Evolutionary conservation across 805 yeast species (phyloP), one percentile per base, ranked within the genome.

Genomic region (Lachancea thermotolerans): DNA sequence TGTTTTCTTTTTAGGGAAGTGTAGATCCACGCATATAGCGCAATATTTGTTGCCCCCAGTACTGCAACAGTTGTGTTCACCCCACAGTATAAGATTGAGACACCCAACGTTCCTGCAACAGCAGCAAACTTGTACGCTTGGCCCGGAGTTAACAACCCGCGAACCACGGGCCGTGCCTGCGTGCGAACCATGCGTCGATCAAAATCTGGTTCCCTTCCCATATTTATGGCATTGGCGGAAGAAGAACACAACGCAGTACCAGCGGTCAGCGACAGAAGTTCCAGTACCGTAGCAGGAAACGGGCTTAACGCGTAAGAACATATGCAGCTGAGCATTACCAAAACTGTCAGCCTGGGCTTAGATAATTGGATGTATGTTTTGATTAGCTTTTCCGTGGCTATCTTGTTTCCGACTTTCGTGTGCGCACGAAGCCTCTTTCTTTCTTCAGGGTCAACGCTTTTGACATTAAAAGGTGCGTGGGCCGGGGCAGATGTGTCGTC

Each of bases 231-330:
- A 66, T 93, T 93, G 2, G 99, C 99, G 2, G 96, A 81, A 10
- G 95, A 95, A 0, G 96, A 88, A 52, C 93, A 78, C 30, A 93
- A 67, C 1, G 91, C 78, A 0, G 97, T 93, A 12, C 99, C 99
- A 0, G 74, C 64, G 0, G 96, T 86, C 29, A 93, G 70, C 53
- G 80, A 79, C 29, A 85, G 56, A 40, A 93, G 73, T 50, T 86
- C 82, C 6, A 78, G 69, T 2, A 91, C 63, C 0, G 93, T 78
- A 0, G 89, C 87, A 10, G 90, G 78, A 52, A 75, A 74, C 1
- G 99, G 98, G 0, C 96, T 86, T 28, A 93, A 68, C 0, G 97
- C 97, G 61, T 91, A 93, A 0, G 97, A 84, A 50, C 97, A 88
- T 56, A 93, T 88, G 0, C 96, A 84, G 44, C 96, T 85, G 16